Evolutionary conservation across 2,329 filamentous ascomycete species (phyloP), one percentile per base, ranked within the genome.

Genomic region (Fonsecaea erecta): DNA sequence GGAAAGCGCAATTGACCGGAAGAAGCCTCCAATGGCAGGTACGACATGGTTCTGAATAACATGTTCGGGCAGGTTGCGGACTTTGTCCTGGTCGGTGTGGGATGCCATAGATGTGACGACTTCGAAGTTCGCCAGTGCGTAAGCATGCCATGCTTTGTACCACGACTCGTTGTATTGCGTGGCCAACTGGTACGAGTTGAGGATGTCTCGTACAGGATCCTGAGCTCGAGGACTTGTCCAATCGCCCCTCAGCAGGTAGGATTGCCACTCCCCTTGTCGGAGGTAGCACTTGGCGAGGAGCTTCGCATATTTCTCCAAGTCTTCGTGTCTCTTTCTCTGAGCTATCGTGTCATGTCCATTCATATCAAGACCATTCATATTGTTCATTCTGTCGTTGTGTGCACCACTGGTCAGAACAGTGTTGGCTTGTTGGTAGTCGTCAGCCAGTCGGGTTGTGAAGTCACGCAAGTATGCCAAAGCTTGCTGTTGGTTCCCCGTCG

Each of bases 101-200:
- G 89, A 84, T 8, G 89, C 86, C 63, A 95, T 82, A 0, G 90
- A 88, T 72, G 95, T 96, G 40, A 98, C 93, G 63, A 99, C 95
- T 78, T 99, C 94, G 73, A 99, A 99, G 77, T 99, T 99, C 60
- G 95, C 94, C 68, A 99, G 80, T 11, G 95, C 96, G 94, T 95
- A 99, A 0, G 95, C 91, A 78, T 99, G 95, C 95, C 95, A 99
- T 7, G 96, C 95, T 79, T 99, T 99, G 82, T 99, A 99, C 87
- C 94, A 99, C 67, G 90, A 88, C 35, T 92, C 90, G 75, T 99
- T 96, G 79, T 96, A 97, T 65, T 92, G 89, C 1, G 95, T 99
- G 1, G 96, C 96, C 65, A 93, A 90, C 18, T 89, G 88, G 77
- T 98, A 99, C 1, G 95, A 93, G n/a, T 87, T 85, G 26, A 99